Evolutionary conservation across 2,329 filamentous ascomycete species (phyloP), one percentile per base, ranked within the genome.

Genomic region (Sarocladium brachiariae): DNA sequence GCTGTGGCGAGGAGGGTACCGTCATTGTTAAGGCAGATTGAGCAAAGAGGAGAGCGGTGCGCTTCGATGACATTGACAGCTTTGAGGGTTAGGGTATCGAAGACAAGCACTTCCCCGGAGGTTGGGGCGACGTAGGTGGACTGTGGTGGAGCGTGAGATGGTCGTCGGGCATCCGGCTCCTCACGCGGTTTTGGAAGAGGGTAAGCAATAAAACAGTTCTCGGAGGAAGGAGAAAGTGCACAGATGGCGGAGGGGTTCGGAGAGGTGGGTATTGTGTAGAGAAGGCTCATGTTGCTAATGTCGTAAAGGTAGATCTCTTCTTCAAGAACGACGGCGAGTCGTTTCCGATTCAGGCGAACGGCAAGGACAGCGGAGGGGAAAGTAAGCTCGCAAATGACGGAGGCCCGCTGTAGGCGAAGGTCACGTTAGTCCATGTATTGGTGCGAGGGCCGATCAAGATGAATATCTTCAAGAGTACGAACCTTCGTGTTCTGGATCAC

Each of bases 401-500:
- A 84, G 2, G 77, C 77, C 58, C 81, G 74, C 77, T 84, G 54
- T 43, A 31, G 9, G 37, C 27, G 35, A 51, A 19, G 11, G 18
- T 24, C 34, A 37, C 51, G 49, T 62, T 27, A 64, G 59, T 37
- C 31, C 21, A 50, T 16, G n/a, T n/a, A n/a, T n/a, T n/a, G n/a
- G n/a, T n/a, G n/a, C n/a, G n/a, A n/a, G n/a, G n/a, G n/a, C n/a
- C n/a, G n/a, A n/a, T n/a, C n/a, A n/a, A n/a, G n/a, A n/a, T n/a
- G n/a, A n/a, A n/a, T n/a, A n/a, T n/a, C n/a, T n/a, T 30, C 31
- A 13, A 8, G 33, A 25, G 19, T 35, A 66, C 74, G 54, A 70
- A 90, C 89, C 80, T 96, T 97, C 31, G 93, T 99, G 67, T 99
- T 99, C 63, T 95, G 91, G 62, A 99, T 97, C 58, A 95, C 89